phyloP scores from a whole-genome alignment of 257 asterid species.

The Ophiorrhiza pumila region DNA sequence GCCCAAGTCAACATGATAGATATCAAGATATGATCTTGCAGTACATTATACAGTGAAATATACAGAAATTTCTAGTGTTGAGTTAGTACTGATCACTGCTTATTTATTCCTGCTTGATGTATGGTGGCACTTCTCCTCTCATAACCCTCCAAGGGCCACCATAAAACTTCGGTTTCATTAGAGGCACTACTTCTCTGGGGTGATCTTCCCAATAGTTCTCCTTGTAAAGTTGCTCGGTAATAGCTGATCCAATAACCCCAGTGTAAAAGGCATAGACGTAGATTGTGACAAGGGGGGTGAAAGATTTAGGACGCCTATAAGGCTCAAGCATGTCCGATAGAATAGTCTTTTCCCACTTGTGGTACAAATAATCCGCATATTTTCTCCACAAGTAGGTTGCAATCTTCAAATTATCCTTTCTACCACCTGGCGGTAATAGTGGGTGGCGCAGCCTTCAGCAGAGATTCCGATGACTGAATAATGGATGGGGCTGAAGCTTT shows the following conservation, averaged over 20 bases:
- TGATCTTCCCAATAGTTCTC: conserved; percentile 92
- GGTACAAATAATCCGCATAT: conserved; percentile 69
- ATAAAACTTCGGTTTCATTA: conserved; percentile 85
- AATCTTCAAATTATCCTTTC: conserved; percentile 29
- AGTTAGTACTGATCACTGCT: conserved; percentile 1
- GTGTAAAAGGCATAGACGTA: conserved; percentile 80
- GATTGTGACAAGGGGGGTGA: conserved; percentile 68
- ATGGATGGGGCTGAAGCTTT: too few relatives aligned
- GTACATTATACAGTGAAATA: neutral
- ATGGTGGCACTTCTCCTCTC: conserved; percentile 74
- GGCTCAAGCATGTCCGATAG: conserved; percentile 95
- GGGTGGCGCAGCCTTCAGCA: too few relatives aligned
- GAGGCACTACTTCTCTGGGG: conserved; percentile 78
- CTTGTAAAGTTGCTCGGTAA: conserved; percentile 78
- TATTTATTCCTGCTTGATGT: conserved; percentile 28
- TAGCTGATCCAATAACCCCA: conserved; percentile 81
- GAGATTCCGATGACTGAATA: too few relatives aligned
- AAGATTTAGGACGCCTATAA: conserved; percentile 74
- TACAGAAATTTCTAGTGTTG: neutral
- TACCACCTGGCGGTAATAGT: too few relatives aligned
- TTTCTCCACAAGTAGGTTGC: conserved; percentile 81
- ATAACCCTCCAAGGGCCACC: conserved; percentile 90
- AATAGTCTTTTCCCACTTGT: conserved; percentile 74
- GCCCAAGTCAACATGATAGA: too few relatives aligned
- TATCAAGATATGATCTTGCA: neutral